Evolutionary conservation across 106 monocot genomes (phyloP), one percentile per base, ranked within the genome.

Genomic region (Xerophyta viscosa): DNA sequence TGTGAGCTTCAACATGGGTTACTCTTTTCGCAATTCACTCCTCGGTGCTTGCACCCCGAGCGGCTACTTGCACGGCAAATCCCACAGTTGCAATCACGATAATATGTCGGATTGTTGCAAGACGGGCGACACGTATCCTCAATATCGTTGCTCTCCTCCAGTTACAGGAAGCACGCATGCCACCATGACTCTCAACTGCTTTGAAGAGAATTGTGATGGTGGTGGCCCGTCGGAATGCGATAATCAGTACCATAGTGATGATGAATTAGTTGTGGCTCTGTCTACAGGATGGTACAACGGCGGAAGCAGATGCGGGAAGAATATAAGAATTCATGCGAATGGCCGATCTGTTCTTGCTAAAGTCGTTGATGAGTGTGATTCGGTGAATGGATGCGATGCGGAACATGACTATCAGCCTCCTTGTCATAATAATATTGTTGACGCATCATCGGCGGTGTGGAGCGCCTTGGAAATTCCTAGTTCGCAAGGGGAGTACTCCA

Each of bases 351-450:
- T 55, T 12, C 3, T n/a, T 11, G 54, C 54, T 20, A 55, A 33
- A 9, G 54, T 55, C 29, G 54, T 55, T 8, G 49, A 50, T 13
- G 54, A 33, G 20, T 55, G 54, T 55, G 54, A 55, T 33, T 33
- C 54, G 2, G 33, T 36, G 11, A 30, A 33, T 20, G 54, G 54
- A 20, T 55, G 54, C 20, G 54, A 55, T 22, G 29, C 29, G 8
- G 54, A 55, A 11, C 54, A 55, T 20, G 54, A 31, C 29, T 50
- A 20, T 22, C 50, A 50, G 25, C 24, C 25, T 26, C 51, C 51
- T 2, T 51, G 51, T 26, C 24, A 12, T 3, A 51, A 51, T 17
- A 51, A 51, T 7, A 28, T 51, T 26, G 51, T 51, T 1, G 51
- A 51, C 9, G 51, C 27, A 14, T 51, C 51, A 9, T 15, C 51